phyloP scores from a whole-genome alignment of 495 filamentous ascomycete genomes.

The Trichoderma reesei region DNA sequence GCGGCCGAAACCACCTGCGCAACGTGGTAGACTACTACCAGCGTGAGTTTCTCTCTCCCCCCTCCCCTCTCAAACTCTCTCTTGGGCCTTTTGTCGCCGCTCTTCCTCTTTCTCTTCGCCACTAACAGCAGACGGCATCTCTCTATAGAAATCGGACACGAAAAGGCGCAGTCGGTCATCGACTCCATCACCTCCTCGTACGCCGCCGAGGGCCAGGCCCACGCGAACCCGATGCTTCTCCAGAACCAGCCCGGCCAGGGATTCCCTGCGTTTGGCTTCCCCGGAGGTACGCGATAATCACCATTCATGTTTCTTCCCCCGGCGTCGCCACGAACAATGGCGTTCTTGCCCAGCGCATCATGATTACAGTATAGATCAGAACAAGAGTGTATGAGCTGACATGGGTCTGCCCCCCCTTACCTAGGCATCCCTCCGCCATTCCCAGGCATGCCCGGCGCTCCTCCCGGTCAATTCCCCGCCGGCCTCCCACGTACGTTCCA shows the following conservation, averaged over 20 bases:
- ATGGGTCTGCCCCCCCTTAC: background rate
- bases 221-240: constrained; percentile 71
- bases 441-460: constrained; percentile 27
- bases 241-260: constrained; percentile 45
- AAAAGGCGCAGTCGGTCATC: constrained; percentile 96
- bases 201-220: constrained; percentile 80
- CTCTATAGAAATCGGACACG: constrained; percentile 80
- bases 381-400: background rate
- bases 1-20: constrained; percentile 87
- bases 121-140: background rate
- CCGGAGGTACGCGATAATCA: constrained; percentile 17
- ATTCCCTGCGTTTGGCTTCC: constrained; percentile 16
- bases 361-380: too few species aligned
- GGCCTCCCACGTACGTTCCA: constrained; percentile 24
- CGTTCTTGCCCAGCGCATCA: too few species aligned
- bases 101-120: too few species aligned
- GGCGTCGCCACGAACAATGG: background rate
- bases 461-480: constrained; percentile 22
- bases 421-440: constrained; percentile 23
- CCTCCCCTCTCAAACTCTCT: background rate
- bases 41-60: constrained; percentile 45
- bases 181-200: constrained; percentile 95
- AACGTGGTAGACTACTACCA: constrained; percentile 99
- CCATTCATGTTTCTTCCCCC: background rate
- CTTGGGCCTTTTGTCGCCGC: too few species aligned